These are phyloP conservation scores for Malus hybrid DNA, from an alignment of 331 rosid genomes.

Conservation along the genomic window DNA sequence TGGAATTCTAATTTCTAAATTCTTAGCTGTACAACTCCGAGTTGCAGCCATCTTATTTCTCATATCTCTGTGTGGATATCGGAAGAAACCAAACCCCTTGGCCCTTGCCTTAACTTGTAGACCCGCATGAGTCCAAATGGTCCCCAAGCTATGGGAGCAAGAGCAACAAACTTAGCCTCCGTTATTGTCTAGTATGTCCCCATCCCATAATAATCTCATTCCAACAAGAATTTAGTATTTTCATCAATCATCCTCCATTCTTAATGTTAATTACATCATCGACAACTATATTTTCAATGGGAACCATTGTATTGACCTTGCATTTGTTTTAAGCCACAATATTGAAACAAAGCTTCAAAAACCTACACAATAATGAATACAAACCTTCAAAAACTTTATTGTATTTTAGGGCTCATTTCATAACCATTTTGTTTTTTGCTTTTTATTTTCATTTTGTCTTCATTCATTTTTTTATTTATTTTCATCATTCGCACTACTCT, in stretches of 20 bases:
- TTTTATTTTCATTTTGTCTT: too few species aligned
- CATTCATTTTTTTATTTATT: background rate
- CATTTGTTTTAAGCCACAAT: too few species aligned
- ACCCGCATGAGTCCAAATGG: background rate
- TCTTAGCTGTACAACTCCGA: background rate
- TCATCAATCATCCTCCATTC: background rate
- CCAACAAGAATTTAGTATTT: background rate
- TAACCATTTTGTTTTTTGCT: background rate
- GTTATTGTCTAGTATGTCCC: background rate
- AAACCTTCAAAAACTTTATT: too few species aligned
- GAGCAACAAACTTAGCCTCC: background rate
- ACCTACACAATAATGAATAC: too few species aligned
- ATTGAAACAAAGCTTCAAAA: background rate
- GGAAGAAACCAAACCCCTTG: background rate
- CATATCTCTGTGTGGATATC: background rate
- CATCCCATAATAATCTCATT: background rate
- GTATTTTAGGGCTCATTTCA: too few species aligned
- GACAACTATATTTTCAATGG: background rate
- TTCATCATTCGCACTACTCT: too few species aligned
- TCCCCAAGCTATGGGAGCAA: background rate
- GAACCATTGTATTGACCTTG: background rate
- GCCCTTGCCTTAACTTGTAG: background rate
- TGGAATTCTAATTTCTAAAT: background rate
- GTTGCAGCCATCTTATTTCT: background rate
- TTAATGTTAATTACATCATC: background rate